Conservation (phyloP, 2,329 filamentous ascomycete genomes). For the Monosporascus sp. region DNA sequence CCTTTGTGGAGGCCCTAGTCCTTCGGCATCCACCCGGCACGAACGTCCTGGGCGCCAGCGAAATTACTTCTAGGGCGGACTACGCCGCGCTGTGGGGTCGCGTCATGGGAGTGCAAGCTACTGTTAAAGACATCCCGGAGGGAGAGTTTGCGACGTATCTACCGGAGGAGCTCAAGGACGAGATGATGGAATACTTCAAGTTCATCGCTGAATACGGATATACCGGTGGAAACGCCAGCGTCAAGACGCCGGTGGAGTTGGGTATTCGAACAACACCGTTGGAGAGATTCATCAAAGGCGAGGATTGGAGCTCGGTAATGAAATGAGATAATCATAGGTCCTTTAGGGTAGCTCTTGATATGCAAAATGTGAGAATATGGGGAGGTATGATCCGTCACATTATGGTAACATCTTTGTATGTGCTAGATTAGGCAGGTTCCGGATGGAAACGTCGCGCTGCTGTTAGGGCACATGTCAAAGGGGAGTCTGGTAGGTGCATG, state of each 20-base stretch:
- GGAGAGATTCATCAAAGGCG: slow-evolving; percentile 8
- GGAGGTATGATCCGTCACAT: no score
- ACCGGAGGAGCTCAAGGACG: slow-evolving; percentile 1
- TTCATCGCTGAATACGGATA: slow-evolving; percentile 13
- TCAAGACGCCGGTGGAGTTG: slow-evolving; percentile 7
- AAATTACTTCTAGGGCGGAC: slow-evolving; percentile 7
- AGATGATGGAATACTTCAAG: slow-evolving; percentile 4
- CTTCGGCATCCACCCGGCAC: slow-evolving; percentile 6
- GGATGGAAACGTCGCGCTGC: no score
- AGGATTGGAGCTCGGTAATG: slow-evolving; percentile 11
- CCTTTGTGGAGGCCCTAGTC: slow-evolving; percentile 12
- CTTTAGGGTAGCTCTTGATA: no score
- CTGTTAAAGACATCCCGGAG: slow-evolving; percentile 4
- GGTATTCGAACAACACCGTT: slow-evolving; percentile 5
- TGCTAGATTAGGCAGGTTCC: no score
- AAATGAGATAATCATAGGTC: neutral
- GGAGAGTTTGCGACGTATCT: slow-evolving; percentile 6
- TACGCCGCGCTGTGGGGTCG: slow-evolving; percentile 8
- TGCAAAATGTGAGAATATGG: no score
- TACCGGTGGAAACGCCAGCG: slow-evolving; percentile 6
- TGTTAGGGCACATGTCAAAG: no score
- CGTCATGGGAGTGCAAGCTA: slow-evolving; percentile 5
- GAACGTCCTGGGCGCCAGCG: slow-evolving; percentile 4
- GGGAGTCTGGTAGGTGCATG: no score
- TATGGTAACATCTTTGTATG: no score